Evolutionary conservation across 768 basidiomycete genomes (phyloP), one percentile per base, ranked within the genome.

Genomic region (Russula dissimulans): DNA sequence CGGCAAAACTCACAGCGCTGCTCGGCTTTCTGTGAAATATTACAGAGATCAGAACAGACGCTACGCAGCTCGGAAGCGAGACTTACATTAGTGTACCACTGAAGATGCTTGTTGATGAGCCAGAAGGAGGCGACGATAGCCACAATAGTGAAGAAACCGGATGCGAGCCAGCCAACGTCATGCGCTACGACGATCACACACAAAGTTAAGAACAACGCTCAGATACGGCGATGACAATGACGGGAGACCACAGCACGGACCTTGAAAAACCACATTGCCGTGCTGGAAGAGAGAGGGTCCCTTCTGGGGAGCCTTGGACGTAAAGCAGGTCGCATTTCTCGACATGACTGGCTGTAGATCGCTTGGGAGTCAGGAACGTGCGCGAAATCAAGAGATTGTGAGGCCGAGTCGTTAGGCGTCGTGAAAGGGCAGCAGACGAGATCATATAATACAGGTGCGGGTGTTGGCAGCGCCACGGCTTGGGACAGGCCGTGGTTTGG

Each of bases 101-200:
- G 74, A 12, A 89, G 73, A 70, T 91, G 88, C 69, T 84, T 85
- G 69, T 75, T 73, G 49, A 91, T 82, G n/a, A 89, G 77, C 87
- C 87, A 90, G 61, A 81, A 76, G 0, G 87, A 87, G n/a, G 76
- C 73, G 18, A 75, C 69, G 5, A 78, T 77, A 3, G 87, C 79
- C 34, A 84, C 65, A 10, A 82, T 42, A 2, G 85, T 78, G 69
- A 87, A 84, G 60, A 77, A 74, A 3, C 82, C 83, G 43, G 80
- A 75, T 34, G 87, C 69, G 44, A 88, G 78, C 86, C 87, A 89
- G 0, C 87, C 88, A 60, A 86, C 83, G 74, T 85, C 80, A 65
- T 85, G 81, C 11, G 78, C 84, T 84, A 54, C 41, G n/a, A 41
- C 6, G 17, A 11, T n/a, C 9, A 39, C 15, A 12, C 15, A 8